Conservation (phyloP, 495 filamentous ascomycete genomes). For the Talaromyces trachyspermus region DNA sequence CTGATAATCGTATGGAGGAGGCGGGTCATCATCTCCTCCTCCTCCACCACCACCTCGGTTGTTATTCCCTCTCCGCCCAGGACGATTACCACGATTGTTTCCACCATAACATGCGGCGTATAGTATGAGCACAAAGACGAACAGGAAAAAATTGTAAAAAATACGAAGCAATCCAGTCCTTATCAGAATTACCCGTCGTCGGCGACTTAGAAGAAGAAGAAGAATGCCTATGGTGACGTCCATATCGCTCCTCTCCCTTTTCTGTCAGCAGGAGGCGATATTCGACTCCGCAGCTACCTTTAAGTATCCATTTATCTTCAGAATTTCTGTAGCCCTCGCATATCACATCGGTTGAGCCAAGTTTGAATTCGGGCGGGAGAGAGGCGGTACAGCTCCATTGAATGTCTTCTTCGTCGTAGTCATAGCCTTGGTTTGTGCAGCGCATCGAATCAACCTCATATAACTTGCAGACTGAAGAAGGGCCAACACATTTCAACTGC, state of each 20-base stretch:
- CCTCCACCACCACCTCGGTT: conserved; percentile 41
- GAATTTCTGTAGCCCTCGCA: conserved; percentile 80
- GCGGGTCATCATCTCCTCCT: conserved; percentile 46
- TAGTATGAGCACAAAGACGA: neutral
- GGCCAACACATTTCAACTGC: conserved; percentile 75
- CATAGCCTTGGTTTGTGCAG: conserved; percentile 73
- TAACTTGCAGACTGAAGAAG: conserved; percentile 47
- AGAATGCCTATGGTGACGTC: conserved; percentile 18
- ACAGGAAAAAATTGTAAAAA: neutral
- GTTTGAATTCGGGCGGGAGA: conserved; percentile 76
- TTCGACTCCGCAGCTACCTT: conserved; percentile 89
- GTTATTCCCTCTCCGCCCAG: conserved; percentile 24
- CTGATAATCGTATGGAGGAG: conserved; percentile 51
- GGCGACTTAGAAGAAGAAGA: neutral
- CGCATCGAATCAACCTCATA: conserved; percentile 76
- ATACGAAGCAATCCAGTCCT: too few relatives aligned
- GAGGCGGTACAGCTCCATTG: conserved; percentile 84
- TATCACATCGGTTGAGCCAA: conserved; percentile 82
- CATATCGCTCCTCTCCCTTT: conserved; percentile 65
- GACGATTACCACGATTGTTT: neutral
- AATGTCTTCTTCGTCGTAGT: conserved; percentile 62
- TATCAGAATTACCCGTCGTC: too few relatives aligned
- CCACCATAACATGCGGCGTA: neutral
- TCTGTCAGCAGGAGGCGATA: conserved; percentile 79
- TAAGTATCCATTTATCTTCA: conserved; percentile 76